Conservation (phyloP, 768 basidiomycete species). For the Tephrocybe sp. region DNA sequence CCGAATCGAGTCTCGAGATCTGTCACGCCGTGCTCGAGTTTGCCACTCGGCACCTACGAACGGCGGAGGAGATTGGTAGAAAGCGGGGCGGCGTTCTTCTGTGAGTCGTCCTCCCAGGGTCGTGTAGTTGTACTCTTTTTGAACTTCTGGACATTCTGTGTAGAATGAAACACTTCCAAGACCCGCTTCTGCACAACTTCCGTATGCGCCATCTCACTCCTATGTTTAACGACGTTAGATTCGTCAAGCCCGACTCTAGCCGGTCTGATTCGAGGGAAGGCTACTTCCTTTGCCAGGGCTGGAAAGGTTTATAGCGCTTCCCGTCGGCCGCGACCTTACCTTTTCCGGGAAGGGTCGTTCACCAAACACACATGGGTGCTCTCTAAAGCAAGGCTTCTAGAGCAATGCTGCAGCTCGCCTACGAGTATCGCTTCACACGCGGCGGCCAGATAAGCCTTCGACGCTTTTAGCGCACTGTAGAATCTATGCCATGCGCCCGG, state of each 20-base stretch:
- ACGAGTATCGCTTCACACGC: no score
- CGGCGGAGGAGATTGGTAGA: conserved; percentile 41
- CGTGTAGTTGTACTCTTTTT: conserved; percentile 2
- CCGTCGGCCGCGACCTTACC: no score
- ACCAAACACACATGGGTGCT: no score
- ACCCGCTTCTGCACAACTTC: conserved; percentile 72
- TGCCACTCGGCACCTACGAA: conserved; percentile 50
- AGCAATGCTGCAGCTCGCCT: no score
- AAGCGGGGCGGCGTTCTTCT: conserved; percentile 53
- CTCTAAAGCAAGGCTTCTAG: no score
- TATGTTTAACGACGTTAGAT: conserved; percentile 65
- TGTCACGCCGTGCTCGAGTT: conserved; percentile 76
- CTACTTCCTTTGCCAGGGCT: conserved; percentile 86
- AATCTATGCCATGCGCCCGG: no score
- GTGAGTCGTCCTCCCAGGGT: conserved; percentile 38
- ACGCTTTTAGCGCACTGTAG: no score
- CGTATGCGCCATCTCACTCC: conserved; percentile 54
- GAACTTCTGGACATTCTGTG: neutral
- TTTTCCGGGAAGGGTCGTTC: no score
- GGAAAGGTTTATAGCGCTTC: conserved; percentile 26
- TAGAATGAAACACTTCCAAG: conserved; percentile 85
- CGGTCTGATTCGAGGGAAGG: conserved; percentile 77
- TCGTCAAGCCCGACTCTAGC: conserved; percentile 82
- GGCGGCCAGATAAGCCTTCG: no score
- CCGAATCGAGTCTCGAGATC: conserved; percentile 68